These are phyloP conservation scores for Lycium barbarum DNA, from an alignment of 257 asterid genomes.

Conservation along the genomic window DNA sequence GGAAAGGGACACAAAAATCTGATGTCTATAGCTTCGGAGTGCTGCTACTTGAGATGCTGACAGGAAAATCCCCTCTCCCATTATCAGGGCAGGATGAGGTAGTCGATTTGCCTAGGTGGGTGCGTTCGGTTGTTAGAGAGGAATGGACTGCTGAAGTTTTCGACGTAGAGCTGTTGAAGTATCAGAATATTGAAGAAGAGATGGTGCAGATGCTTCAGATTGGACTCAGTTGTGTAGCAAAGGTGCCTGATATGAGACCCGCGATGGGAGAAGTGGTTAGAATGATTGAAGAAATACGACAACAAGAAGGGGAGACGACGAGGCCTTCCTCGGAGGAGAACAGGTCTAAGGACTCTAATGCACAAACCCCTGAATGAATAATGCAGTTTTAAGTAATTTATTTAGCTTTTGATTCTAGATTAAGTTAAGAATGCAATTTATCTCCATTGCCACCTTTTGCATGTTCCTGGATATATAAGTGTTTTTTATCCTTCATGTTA, in stretches of 20 bases:
- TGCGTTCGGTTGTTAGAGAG: constrained; percentile 87
- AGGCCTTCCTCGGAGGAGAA: constrained; percentile 77
- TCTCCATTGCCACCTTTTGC: constrained; percentile 28
- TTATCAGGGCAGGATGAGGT: constrained; percentile 64
- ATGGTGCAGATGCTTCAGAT: constrained; percentile 97
- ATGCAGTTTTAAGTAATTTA: not conserved
- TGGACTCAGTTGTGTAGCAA: constrained; percentile 77
- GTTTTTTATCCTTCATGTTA: constrained; percentile 5
- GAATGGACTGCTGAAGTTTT: constrained; percentile 99
- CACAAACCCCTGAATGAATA: constrained; percentile 21
- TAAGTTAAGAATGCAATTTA: constrained; percentile 22
- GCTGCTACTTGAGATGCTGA: constrained; percentile 83
- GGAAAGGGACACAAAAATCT: constrained; percentile 68
- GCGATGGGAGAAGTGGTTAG: constrained; percentile 72
- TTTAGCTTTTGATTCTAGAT: not conserved
- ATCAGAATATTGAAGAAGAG: constrained; percentile 75
- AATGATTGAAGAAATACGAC: constrained; percentile 71
- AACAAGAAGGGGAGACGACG: constrained; percentile 53
- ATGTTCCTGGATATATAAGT: constrained; percentile 27
- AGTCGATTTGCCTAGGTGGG: constrained; percentile 94
- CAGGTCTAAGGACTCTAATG: constrained; percentile 30
- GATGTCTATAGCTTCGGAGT: constrained; percentile 96
- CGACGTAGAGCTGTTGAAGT: constrained; percentile 70
- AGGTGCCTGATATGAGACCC: constrained; percentile 70
- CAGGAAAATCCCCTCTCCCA: constrained; percentile 81